Conservation (phyloP, 805 yeast genomes). For the Maudiozyma saulgeensis region DNA sequence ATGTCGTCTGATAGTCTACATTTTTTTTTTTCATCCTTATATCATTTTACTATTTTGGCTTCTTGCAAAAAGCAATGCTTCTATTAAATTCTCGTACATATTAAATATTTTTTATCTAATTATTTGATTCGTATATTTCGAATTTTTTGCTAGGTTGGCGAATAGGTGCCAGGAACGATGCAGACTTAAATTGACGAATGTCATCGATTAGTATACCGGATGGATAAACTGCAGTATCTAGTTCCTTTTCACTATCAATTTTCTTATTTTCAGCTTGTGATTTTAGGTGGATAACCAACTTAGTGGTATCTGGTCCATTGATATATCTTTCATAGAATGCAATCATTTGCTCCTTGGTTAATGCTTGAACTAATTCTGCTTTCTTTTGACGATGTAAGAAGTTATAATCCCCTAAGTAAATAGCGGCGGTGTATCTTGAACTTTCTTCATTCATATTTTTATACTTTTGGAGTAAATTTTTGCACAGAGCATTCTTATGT, state of each 20-base stretch:
- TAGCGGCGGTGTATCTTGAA: slow-evolving; percentile 51
- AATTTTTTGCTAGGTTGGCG: slow-evolving; percentile 43
- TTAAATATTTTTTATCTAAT: not conserved
- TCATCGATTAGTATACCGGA: slow-evolving; percentile 38
- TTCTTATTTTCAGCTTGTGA: slow-evolving; percentile 32
- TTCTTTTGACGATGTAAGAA: slow-evolving; percentile 50
- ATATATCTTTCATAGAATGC: slow-evolving; percentile 44
- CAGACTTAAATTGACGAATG: slow-evolving; percentile 48
- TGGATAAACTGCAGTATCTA: slow-evolving; percentile 33
- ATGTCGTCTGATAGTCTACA: slow-evolving; percentile 33
- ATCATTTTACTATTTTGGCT: not conserved
- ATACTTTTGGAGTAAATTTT: slow-evolving; percentile 56
- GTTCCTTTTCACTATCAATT: slow-evolving; percentile 12
- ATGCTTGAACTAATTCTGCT: slow-evolving; percentile 43
- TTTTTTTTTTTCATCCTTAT: slow-evolving; percentile 4
- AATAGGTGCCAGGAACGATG: slow-evolving; percentile 45
- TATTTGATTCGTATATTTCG: slow-evolving; percentile 9
- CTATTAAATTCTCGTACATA: not conserved
- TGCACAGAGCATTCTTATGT: slow-evolving; percentile 59
- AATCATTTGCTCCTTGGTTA: slow-evolving; percentile 50
- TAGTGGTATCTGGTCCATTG: slow-evolving; percentile 29
- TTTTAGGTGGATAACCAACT: slow-evolving; percentile 52
- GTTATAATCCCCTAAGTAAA: slow-evolving; percentile 71
- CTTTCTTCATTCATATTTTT: slow-evolving; percentile 77
- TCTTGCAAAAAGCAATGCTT: not conserved